Base-by-base conservation (phyloP, 176 grass and related monocot species). In the Saccharum officinarum region DNA sequence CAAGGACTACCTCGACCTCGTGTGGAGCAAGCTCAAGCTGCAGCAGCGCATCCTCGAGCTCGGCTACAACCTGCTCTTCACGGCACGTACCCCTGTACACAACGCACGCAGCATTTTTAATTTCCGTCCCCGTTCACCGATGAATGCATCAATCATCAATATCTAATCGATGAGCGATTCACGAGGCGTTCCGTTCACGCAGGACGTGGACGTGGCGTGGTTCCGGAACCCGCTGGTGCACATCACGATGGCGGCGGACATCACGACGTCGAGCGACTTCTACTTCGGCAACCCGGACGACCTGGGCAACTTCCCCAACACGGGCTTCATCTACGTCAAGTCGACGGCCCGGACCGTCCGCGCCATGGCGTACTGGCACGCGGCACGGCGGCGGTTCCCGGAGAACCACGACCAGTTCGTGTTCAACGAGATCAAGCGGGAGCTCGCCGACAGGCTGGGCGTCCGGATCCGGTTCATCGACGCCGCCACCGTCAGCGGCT, bases 241-340 rank as follows among this genome's bases (percentile, higher is more conserved):
- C 85, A 87, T 98, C 77, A 92, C 91, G 40, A 6, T 75, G 36
- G 89, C 87, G 31, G 82, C 91, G 15, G 85, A 98, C 88, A 92
- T 95, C 80, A 87, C 91, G 22, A 83, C 91, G 50, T 95, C 95
- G 15, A 95, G 95, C 71, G 95, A 98, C 82, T 90, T 90, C 80
- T 98, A 91, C 91, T 92, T 93, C 83, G 92, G 92, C 37, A 69
- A 95, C 82, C 84, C 89, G 45, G 72, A 92, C n/a, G 83, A 84
- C 81, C 79, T 98, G 12, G 83, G 93, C 3, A 98, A 98, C 76
- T 92, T 23, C 79, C 95, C 95, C 0, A 98, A 95, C 89, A 95
- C 89, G 1, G 95, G 95, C 20, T 98, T 98, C 89, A 95, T 93
- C 75, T 95, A 93, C 80, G 91, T 95, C 83, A 95, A 92, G 87